Percentiles rank a stretch among this genome's conserved stretches.
These are phyloP conservation scores for Stachybotrys echinatus DNA, from an alignment of 2,329 filamentous ascomycete genomes.

Conservation along the genomic window DNA sequence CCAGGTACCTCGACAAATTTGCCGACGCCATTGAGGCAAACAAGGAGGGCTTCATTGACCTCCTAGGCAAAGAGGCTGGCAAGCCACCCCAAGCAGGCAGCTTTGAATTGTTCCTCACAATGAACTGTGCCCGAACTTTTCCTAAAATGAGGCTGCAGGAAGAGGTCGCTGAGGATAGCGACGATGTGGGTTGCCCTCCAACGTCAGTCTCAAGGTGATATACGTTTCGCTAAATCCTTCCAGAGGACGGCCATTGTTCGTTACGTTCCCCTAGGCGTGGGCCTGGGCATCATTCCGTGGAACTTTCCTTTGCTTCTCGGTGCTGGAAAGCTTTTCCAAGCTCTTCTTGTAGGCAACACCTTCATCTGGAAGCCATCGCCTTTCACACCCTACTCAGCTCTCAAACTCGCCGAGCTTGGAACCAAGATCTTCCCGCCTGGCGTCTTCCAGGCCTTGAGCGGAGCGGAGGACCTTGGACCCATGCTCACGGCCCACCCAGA, in stretches of 20 bases:
- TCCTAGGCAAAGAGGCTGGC: slow-evolving; percentile 16
- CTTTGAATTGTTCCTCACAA: slow-evolving; percentile 8
- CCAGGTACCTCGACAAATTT: slow-evolving; percentile 14
- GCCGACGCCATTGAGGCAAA: slow-evolving; percentile 20
- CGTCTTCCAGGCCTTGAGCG: slow-evolving; percentile 55
- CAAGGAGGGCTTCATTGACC: slow-evolving; percentile 12
- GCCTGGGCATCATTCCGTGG: slow-evolving; percentile 38
- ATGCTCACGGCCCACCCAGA: slow-evolving; percentile 52
- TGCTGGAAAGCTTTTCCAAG: slow-evolving; percentile 50
- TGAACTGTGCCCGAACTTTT: background rate
- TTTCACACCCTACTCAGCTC: slow-evolving; percentile 49
- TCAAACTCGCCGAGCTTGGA: slow-evolving; percentile 56
- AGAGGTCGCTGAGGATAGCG: slow-evolving; percentile 23
- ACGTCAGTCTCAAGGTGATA: background rate
- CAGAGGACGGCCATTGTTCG: slow-evolving; percentile 7
- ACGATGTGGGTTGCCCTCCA: slow-evolving; percentile 16
- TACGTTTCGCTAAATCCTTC: no score
- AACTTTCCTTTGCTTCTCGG: slow-evolving; percentile 47
- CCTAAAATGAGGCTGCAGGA: slow-evolving; percentile 6
- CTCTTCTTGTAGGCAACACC: slow-evolving; percentile 50
- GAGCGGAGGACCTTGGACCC: slow-evolving; percentile 55
- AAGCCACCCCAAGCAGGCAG: slow-evolving; percentile 13
- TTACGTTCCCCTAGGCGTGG: slow-evolving; percentile 34
- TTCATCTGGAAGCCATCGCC: slow-evolving; percentile 54
- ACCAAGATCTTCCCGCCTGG: slow-evolving; percentile 54